Conservation (phyloP, 2,329 filamentous ascomycete species). For the Trichoderma brevicompactum region DNA sequence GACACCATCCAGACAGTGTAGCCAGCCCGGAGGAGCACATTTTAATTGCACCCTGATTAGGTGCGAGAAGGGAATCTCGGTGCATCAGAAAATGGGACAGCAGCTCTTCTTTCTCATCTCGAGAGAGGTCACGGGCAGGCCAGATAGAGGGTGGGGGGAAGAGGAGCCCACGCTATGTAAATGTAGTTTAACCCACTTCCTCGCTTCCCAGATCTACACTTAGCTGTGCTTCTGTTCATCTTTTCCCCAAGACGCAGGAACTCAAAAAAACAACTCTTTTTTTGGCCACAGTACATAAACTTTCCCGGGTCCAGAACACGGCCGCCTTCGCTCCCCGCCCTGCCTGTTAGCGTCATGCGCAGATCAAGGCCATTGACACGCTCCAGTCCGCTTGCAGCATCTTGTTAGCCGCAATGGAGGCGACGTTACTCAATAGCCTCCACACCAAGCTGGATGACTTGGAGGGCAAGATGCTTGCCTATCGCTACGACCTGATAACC, state of each 20-base stretch:
- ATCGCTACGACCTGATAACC: slow-evolving; percentile 60
- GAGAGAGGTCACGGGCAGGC: slow-evolving; percentile 27
- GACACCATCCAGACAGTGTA: slow-evolving; percentile 2
- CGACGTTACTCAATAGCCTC: slow-evolving; percentile 56
- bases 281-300: slow-evolving; percentile 25
- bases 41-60: background rate
- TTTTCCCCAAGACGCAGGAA: slow-evolving; percentile 6
- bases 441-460: slow-evolving; percentile 59
- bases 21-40: background rate
- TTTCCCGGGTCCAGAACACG: slow-evolving; percentile 25
- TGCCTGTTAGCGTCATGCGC: slow-evolving; percentile 42
- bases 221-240: slow-evolving; percentile 11
- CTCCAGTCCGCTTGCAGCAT: slow-evolving; percentile 39
- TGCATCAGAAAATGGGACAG: background rate
- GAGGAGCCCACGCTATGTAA: slow-evolving; percentile 26
- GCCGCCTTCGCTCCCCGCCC: slow-evolving; percentile 28
- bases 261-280: slow-evolving; percentile 6
- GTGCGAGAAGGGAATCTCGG: background rate
- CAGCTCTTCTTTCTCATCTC: slow-evolving; percentile 6
- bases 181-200: slow-evolving; percentile 22
- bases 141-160: slow-evolving; percentile 15
- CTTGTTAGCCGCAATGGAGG: slow-evolving; percentile 46
- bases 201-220: slow-evolving; percentile 20
- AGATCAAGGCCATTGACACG: slow-evolving; percentile 40
- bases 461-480: slow-evolving; percentile 60